A percentile compares a stretch with the other conserved stretches of the same genome.
These are phyloP conservation scores for Colletotrichum liriopes DNA, from an alignment of 2,329 filamentous ascomycete species.

Conservation along the genomic window DNA sequence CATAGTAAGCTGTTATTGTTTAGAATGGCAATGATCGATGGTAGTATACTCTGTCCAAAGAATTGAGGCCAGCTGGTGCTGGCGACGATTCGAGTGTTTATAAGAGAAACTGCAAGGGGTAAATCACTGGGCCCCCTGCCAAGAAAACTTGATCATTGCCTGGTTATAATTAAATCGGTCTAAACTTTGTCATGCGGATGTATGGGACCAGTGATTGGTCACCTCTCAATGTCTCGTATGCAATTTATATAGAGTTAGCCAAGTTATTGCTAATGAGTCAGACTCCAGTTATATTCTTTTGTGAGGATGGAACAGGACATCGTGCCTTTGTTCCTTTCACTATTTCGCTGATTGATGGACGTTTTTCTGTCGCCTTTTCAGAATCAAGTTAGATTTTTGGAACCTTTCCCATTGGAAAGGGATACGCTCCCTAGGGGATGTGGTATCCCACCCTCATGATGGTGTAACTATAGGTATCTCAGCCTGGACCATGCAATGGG, in stretches of 20 bases:
- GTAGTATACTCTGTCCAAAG: background rate
- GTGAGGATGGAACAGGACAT: background rate
- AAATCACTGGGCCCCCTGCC: background rate
- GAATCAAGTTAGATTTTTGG: too few species aligned
- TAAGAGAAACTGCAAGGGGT: background rate
- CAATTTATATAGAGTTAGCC: conserved; percentile 32
- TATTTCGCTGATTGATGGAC: background rate
- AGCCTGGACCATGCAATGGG: too few species aligned
- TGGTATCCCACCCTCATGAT: too few species aligned
- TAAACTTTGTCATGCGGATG: background rate
- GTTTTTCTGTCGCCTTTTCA: too few species aligned
- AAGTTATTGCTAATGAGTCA: conserved; percentile 15
- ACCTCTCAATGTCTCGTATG: background rate
- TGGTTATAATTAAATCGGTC: background rate
- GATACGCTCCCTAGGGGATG: too few species aligned
- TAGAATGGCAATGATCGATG: fast-evolving
- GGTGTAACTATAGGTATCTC: too few species aligned
- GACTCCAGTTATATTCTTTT: background rate
- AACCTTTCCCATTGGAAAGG: too few species aligned
- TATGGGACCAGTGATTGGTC: background rate
- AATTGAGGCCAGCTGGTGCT: background rate
- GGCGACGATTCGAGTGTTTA: background rate
- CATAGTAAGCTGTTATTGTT: background rate
- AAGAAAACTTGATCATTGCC: background rate
- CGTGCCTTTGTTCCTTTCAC: background rate